Evolutionary conservation across 495 filamentous ascomycete genomes (phyloP), one percentile per base, ranked within the genome.

Genomic region (Penicillium cosmopolitanum): DNA sequence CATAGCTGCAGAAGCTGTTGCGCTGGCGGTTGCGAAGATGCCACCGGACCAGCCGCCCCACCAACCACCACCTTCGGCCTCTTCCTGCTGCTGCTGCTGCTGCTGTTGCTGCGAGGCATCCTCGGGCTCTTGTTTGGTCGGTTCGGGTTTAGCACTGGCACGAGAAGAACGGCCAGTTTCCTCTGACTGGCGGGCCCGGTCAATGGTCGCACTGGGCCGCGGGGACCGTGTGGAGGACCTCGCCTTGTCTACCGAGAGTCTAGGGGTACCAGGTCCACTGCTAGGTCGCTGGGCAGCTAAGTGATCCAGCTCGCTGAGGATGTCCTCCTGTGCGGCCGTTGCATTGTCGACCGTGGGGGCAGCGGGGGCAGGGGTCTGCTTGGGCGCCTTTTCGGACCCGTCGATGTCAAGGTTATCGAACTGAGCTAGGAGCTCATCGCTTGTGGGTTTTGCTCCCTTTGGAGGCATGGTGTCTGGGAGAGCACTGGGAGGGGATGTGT

Each of bases 21-120:
- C 90, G 42, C 66, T 80, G 23, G 85, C 84, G 1, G 80, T 82
- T 25, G 82, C 80, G 63, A 94, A 87, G 21, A 97, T 64, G 11
- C 93, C 87, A 58, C 95, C 94, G 91, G 92, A 97, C 94, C 95
- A 97, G 12, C 93, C 87, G 58, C 95, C 94, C 92, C 92, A 97
- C 94, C 95, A 97, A 51, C 93, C 88, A 55, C 85, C 86, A 46
- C 78, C 75, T 58, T 76, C 73, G 56, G 75, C 70, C 44, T 73
- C 56, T 58, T 77, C 73, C 59, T 72, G 73, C 48, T 68, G 63
- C 44, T 73, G 57, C 58, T 77, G 73, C 48, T 68, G 63, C 44
- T 73, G 55, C 58, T 77, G 73, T 58, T 72, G 73, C 48, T 68
- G 63, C 25, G 69, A 56, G 10, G 56, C 34, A 43, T 72, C 66